A percentile compares a stretch with the other conserved stretches of the same genome.
Conservation (phyloP, 2,329 filamentous ascomycete species). For the Calonectria hawksworthii region DNA sequence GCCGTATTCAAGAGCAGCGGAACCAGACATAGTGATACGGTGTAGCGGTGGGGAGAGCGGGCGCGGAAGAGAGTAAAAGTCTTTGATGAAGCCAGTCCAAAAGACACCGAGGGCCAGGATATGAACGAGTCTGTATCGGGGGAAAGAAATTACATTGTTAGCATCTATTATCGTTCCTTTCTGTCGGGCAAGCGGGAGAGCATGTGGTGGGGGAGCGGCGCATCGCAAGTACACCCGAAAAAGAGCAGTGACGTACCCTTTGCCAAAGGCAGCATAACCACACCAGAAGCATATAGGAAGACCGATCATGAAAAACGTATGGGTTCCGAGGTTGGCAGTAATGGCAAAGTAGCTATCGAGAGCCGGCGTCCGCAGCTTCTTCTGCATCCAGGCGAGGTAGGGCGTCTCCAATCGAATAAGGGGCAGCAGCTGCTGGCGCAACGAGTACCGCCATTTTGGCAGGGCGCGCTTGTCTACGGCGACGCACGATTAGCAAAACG, state of each 20-base stretch:
- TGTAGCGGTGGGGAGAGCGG: conserved; percentile 93
- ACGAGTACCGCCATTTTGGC: conserved; percentile 87
- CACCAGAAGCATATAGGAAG: conserved; percentile 98
- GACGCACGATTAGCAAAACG: conserved; percentile 24
- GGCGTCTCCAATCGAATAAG: conserved; percentile 95
- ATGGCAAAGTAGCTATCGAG: conserved; percentile 98
- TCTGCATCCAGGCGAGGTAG: conserved; percentile 89
- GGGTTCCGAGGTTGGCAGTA: conserved; percentile 95
- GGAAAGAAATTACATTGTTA: conserved; percentile 33
- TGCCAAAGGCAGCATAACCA: conserved; percentile 85
- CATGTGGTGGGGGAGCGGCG: background rate
- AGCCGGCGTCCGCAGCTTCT: conserved; percentile 81
- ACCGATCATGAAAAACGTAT: conserved; percentile 98
- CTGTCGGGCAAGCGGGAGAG: background rate
- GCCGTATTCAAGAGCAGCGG: conserved; percentile 94
- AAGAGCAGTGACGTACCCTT: conserved; percentile 75
- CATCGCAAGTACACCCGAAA: conserved; percentile 9
- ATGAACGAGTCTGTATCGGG: conserved; percentile 71
- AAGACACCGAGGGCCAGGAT: conserved; percentile 85
- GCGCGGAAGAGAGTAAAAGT: conserved; percentile 91
- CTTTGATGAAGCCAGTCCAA: conserved; percentile 94
- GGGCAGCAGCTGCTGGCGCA: conserved; percentile 87
- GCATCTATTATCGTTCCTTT: conserved; percentile 15
- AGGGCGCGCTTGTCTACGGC: conserved; percentile 82
- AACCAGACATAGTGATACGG: conserved; percentile 97